Evolutionary conservation across 352 stramenopile species (phyloP), one percentile per base, ranked within the genome.

Genomic region (Phytophthora hibernalis): DNA sequence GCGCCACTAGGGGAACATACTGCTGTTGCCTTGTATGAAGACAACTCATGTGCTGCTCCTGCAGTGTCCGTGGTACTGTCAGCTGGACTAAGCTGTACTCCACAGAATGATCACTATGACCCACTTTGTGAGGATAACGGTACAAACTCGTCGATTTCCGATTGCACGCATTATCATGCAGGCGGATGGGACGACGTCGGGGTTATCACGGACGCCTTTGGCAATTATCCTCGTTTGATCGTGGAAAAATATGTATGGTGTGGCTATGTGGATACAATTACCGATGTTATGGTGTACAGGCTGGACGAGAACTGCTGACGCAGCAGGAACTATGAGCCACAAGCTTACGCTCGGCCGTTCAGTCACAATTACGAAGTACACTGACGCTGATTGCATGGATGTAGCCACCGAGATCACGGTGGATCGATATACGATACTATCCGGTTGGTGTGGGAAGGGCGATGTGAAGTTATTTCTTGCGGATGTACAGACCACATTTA

Each of bases 141-240:
- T 8, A 5, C 2, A 18, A 24, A 13, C 3, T 64, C 13, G n/a
- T 43, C 31, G 1, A 30, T 56, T 12, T 50, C 45, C 1, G 56
- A 56, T 13, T 57, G 56, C 18, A 55, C 44, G 5, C n/a, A 63
- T 12, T 63, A 55, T 4, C 20, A 54, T 26, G 24, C n/a, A 18
- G 33, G 40, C 6, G 53, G 53, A 1, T 40, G n/a, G 37, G 55
- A 63, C 15, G 21, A 55, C 15, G 11, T 63, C 5, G 55, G 55
- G 9, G 16, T 63, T 18, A 54, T 63, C 1, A 20, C 1, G 1
- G 31, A 55, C 12, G 37, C 52, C 3, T 59, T 59, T 21, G 52
- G 38, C 2, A 20, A 47, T 11, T 28, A 50, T 40, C 53, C 53
- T 1, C 16, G 51, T 16, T 16, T 63, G 33, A 9, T 54, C 16